Base-by-base conservation (phyloP, 164 flowering plant species). In the Saururus chinensis region DNA sequence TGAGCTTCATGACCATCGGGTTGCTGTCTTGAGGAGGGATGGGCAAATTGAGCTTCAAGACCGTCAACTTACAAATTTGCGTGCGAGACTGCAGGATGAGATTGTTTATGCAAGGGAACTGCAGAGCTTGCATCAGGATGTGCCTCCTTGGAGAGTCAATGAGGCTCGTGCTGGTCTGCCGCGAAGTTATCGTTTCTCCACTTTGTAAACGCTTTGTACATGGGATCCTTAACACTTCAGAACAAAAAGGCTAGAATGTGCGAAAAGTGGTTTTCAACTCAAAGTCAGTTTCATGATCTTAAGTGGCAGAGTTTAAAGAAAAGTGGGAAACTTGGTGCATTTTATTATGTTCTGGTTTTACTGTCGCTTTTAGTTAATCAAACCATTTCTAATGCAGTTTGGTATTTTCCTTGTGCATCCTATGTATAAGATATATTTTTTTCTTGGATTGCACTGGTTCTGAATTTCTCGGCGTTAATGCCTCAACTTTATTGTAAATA, bases 1-100 rank as follows among this genome's bases (percentile, higher is more conserved):
- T 45, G 78, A 69, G 65, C 66, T 25, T 68, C 71, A 19, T 56
- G 69, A 68, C 7, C 60, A 7, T 40, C 60, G 37, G 45, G n/a
- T 26, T 57, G 14, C 49, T 45, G 49, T 45, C 49, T 12, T 45
- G 49, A 45, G 49, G 49, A 45, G 49, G 14, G 49, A 45, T 45
- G 49, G 49, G 49, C 49, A 12, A 13, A 45, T 45, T 45, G 49
- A 45, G 49, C 49, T 45, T 45, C 49, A 45, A 45, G 49, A 45
- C 17, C 49, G 49, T 45, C 49, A 45, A 17, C 49, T 45, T 12
- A 17, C 17, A 13, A 45, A 17, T 12, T 45, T 45, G 49, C 49
- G 11, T 7, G 17, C 49, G 17, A 45, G 49, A 45, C 49, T 17
- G 14, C 49, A 45, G 17, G 14, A 0, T 45, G 17, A 45, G 49